A percentile compares a stretch with the other conserved stretches of the same genome.
phyloP scores from a whole-genome alignment of 495 filamentous ascomycete genomes.

The Schizothecium vesticola region DNA sequence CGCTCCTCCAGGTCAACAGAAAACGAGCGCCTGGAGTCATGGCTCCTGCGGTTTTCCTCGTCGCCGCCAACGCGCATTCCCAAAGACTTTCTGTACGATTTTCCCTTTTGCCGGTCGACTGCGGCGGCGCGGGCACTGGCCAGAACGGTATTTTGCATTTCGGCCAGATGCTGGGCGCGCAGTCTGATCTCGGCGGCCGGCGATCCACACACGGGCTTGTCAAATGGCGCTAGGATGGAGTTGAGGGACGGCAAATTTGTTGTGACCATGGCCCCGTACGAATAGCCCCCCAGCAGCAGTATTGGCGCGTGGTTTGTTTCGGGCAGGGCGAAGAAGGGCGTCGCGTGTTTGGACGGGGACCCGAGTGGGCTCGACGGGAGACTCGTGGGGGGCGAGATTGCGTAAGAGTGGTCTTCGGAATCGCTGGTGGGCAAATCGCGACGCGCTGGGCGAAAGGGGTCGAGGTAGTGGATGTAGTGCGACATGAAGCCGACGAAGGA shows the following conservation, averaged over 20 bases:
- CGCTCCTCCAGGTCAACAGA: constrained; percentile 32
- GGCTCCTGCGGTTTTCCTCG: constrained; percentile 30
- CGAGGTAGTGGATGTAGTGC: constrained; percentile 57
- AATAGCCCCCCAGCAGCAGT: constrained; percentile 76
- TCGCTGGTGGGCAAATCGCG: background rate
- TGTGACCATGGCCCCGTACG: constrained; percentile 81
- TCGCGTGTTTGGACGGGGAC: background rate
- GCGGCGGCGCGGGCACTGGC: constrained; percentile 19
- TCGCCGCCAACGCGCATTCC: constrained; percentile 38
- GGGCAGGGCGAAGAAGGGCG: background rate
- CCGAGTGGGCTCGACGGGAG: background rate
- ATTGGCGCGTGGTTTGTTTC: constrained; percentile 15
- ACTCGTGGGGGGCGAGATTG: background rate
- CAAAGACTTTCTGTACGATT: constrained; percentile 26
- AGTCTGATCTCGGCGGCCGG: constrained; percentile 59
- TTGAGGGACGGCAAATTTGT: constrained; percentile 60
- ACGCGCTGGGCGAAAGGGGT: constrained; percentile 14
- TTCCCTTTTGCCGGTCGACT: constrained; percentile 17
- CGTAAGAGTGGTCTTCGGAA: background rate
- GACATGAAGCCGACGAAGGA: constrained; percentile 73
- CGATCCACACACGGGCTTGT: constrained; percentile 43
- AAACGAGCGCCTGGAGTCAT: constrained; percentile 23
- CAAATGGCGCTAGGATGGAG: constrained; percentile 56
- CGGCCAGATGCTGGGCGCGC: constrained; percentile 58
- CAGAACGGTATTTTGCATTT: constrained; percentile 44